A percentile compares a stretch with the other conserved stretches of the same genome.
Conservation (phyloP, 2,329 filamentous ascomycete genomes). For the Aspergillus oerlinghausenensis region DNA sequence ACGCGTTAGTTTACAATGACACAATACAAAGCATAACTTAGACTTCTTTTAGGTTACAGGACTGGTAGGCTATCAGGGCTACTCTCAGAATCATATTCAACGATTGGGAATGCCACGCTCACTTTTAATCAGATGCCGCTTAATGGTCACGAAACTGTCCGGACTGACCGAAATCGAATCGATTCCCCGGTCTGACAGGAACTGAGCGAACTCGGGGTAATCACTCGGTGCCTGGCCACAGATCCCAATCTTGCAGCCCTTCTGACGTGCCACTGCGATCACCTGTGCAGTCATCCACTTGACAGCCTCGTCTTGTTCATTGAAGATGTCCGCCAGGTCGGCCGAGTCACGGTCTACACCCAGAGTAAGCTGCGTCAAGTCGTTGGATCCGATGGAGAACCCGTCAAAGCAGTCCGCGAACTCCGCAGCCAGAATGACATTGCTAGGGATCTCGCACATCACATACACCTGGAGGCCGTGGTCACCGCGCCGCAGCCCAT, state of each 20-base stretch:
- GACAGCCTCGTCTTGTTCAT: conserved; percentile 38
- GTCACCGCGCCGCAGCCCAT: conserved; percentile 35
- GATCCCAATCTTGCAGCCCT: conserved; percentile 36
- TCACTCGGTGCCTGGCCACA: conserved; percentile 40
- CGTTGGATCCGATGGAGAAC: conserved; percentile 42
- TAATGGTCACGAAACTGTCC: conserved; percentile 37
- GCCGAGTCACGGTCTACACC: conserved; percentile 38
- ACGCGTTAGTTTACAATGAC: no score
- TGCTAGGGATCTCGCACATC: conserved; percentile 42
- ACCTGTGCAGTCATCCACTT: conserved; percentile 37
- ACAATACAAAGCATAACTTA: no score
- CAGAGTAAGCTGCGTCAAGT: conserved; percentile 39
- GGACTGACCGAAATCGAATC: conserved; percentile 39
- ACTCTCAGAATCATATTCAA: no score
- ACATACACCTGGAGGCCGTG: conserved; percentile 37
- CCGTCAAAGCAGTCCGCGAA: conserved; percentile 39
- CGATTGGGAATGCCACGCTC: no score
- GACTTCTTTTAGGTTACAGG: neutral
- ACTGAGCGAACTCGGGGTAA: conserved; percentile 36
- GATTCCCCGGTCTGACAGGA: conserved; percentile 34
- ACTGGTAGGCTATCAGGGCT: no score
- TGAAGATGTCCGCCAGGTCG: conserved; percentile 34
- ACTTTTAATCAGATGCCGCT: conserved; percentile 9
- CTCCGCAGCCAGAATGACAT: conserved; percentile 34
- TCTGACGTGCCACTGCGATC: conserved; percentile 26